Base-by-base conservation (phyloP, 2,329 filamentous ascomycete genomes). In the Elsinoe australis region DNA sequence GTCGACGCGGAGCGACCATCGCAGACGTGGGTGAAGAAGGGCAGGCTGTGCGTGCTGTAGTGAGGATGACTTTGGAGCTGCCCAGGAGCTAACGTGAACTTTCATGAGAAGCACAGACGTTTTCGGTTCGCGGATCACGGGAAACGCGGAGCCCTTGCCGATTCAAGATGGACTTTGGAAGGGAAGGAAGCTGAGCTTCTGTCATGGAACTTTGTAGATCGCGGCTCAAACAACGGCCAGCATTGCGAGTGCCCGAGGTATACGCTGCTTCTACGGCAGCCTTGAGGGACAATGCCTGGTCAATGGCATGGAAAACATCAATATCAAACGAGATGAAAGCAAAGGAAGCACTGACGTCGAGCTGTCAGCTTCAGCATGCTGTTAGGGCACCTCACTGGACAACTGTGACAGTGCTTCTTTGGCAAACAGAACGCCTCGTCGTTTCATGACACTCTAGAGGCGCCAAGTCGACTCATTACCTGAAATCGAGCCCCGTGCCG, bases 291-390 rank as follows among this genome's bases (percentile, higher is more conserved):
- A 44, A 29, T 44, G 39, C n/a, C 26, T 31, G 12, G 3, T 31
- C 39, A 44, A 44, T 44, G 39, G 39, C 22, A 17, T 8, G 19
- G 10, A 44, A 14, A 44, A 18, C 12, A 17, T 18, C 35, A 19
- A 12, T 9, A 15, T 8, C 19, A 44, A 18, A 44, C 31, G 24
- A 44, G 24, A 12, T 44, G n/a, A 8, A 5, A 31, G n/a, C n/a
- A n/a, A n/a, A n/a, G n/a, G 39, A 31, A 44, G 39, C 39, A 44
- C 39, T 44, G 39, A 44, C 39, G 39, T 44, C 39, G 29, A n/a
- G 29, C 24, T 26, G n/a, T 26, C 21, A 18, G 28, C 39, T 15
- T 15, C 29, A 44, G 39, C 39, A 44, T 44, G 39, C 39, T 26
- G 32, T 44, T 44, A 44, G 39, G 39, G 26, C 39, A 29, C 7